Conservation (phyloP, 208 protist genomes). For the Acanthamoeba healyi region DNA sequence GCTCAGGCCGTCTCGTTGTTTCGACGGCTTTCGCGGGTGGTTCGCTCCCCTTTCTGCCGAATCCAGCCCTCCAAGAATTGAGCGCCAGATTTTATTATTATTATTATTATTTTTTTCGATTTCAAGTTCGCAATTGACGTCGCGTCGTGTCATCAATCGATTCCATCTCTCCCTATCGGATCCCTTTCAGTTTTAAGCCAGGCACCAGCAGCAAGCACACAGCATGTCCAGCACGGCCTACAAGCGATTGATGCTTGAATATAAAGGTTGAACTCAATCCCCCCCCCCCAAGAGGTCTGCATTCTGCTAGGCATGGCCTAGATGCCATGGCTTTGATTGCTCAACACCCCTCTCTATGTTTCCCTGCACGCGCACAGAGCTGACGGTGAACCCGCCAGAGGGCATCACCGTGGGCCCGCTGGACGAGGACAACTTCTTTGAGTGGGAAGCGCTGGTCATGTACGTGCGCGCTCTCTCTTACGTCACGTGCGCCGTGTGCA, state of each 20-base stretch:
- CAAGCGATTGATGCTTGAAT: slow-evolving; percentile 71
- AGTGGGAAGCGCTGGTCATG: slow-evolving; percentile 92
- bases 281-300: not conserved
- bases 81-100: not conserved
- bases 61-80: not conserved
- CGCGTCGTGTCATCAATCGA: not conserved
- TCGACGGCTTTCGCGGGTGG: not conserved
- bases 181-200: not conserved
- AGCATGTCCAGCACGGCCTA: slow-evolving; percentile 56
- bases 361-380: slow-evolving; percentile 64
- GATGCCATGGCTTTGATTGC: not conserved
- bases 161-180: not conserved
- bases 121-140: no score
- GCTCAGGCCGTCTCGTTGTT: not conserved
- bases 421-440: slow-evolving; percentile 91
- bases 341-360: not conserved
- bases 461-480: slow-evolving; percentile 73
- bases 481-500: no score
- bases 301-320: not conserved
- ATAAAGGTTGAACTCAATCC: not conserved
- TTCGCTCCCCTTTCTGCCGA: not conserved
- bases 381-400: slow-evolving; percentile 87
- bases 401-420: slow-evolving; percentile 90
- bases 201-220: not conserved
- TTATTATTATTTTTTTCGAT: not conserved